Evolutionary conservation across 2,329 filamentous ascomycete species (phyloP).

Genomic region (Ambrosiella beaveri): DNA sequence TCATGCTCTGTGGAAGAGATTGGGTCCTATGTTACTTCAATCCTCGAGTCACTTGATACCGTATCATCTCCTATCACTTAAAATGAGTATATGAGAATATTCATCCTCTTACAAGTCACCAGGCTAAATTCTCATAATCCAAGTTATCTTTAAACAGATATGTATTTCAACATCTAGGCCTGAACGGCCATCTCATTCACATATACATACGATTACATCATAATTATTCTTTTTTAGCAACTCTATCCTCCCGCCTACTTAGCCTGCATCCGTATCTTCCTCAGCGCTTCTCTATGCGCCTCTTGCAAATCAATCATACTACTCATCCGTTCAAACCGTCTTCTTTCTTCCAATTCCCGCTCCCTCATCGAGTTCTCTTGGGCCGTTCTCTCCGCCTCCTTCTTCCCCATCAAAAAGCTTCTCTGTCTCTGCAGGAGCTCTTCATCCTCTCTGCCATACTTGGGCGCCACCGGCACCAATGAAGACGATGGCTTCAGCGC

Average conservation of each 20-base stretch:
- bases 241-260: constrained; percentile 1
- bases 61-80: too few species aligned
- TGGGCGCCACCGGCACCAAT: neutral
- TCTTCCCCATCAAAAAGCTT: constrained; percentile 40
- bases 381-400: constrained; percentile 42
- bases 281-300: constrained; percentile 61
- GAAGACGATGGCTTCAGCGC: constrained; percentile 6
- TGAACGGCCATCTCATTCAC: too few species aligned
- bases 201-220: neutral
- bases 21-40: too few species aligned
- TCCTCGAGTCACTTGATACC: too few species aligned
- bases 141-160: too few species aligned
- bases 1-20: too few species aligned
- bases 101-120: too few species aligned
- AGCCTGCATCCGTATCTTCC: constrained; percentile 47
- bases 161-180: too few species aligned
- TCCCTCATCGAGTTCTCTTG: constrained; percentile 40
- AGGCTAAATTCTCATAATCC: too few species aligned
- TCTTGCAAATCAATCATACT: constrained; percentile 56
- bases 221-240: neutral
- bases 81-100: too few species aligned
- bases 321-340: constrained; percentile 58
- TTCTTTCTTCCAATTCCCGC: constrained; percentile 40
- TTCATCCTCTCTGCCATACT: constrained; percentile 22
- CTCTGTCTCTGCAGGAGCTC: constrained; percentile 34